These are phyloP conservation scores for Aspergillus nomiae DNA, from an alignment of 2,329 filamentous ascomycete genomes.

Conservation along the genomic window DNA sequence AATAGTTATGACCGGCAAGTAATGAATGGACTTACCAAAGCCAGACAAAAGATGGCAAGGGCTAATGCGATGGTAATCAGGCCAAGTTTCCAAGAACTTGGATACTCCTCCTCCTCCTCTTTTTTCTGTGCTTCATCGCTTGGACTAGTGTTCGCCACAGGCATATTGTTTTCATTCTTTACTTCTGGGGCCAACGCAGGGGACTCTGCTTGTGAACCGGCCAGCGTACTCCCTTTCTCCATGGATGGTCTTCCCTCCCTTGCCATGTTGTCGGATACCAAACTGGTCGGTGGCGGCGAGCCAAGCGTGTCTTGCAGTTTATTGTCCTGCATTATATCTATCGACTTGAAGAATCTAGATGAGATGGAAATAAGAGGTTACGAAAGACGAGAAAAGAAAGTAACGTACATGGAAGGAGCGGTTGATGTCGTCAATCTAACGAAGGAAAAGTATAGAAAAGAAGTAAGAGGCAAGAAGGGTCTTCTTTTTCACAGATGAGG, in stretches of 20 bases:
- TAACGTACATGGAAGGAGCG: background rate
- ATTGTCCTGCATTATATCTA: background rate
- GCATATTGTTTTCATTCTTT: background rate
- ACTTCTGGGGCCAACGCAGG: background rate
- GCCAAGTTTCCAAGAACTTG: constrained; percentile 31
- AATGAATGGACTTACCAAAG: constrained; percentile 28
- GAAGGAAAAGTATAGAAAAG: background rate
- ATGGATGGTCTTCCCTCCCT: constrained; percentile 13
- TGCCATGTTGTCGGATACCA: constrained; percentile 4
- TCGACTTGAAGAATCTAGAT: background rate
- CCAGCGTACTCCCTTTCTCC: constrained; percentile 26
- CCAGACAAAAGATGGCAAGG: constrained; percentile 42
- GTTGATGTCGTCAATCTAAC: background rate
- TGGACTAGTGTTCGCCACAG: background rate
- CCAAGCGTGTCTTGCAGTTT: background rate
- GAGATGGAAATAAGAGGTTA: background rate
- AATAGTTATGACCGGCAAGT: background rate
- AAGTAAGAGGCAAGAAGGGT: background rate
- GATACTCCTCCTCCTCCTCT: constrained; percentile 34
- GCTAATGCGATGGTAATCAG: constrained; percentile 41
- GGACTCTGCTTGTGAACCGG: constrained; percentile 13
- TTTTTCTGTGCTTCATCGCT: constrained; percentile 17
- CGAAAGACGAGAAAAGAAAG: background rate
- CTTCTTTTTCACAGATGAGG: background rate
- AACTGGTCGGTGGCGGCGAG: constrained; percentile 2